Conservation (phyloP, 139 green algal genomes). For the Protoeuglena noctilucae region DNA sequence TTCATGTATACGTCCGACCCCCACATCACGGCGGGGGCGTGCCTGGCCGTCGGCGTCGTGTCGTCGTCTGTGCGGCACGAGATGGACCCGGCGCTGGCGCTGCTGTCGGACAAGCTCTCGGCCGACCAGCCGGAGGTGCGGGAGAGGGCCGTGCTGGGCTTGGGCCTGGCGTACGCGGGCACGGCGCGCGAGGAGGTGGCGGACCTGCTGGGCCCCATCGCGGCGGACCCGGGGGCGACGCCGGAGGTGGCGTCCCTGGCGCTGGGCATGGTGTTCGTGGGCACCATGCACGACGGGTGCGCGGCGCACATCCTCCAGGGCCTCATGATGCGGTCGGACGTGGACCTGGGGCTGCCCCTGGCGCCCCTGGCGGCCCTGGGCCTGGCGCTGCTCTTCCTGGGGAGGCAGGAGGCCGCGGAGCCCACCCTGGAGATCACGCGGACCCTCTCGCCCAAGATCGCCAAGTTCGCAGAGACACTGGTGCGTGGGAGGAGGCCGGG, state of each 20-base stretch:
- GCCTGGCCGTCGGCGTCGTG: slow-evolving; percentile 85
- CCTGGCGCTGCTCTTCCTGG: slow-evolving; percentile 89
- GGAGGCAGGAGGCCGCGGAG: slow-evolving; percentile 70
- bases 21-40: slow-evolving; percentile 62
- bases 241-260: slow-evolving; percentile 83
- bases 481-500: too few relatives aligned
- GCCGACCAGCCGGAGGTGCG: slow-evolving; percentile 33
- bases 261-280: slow-evolving; percentile 77
- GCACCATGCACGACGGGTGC: slow-evolving; percentile 38
- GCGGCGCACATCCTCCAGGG: slow-evolving; percentile 27
- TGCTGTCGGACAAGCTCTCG: slow-evolving; percentile 85
- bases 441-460: slow-evolving; percentile 69
- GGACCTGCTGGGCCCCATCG: slow-evolving; percentile 34
- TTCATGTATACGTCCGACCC: slow-evolving; percentile 87
- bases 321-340: slow-evolving; percentile 69
- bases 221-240: slow-evolving; percentile 9
- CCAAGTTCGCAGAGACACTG: slow-evolving; percentile 31
- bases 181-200: slow-evolving; percentile 46
- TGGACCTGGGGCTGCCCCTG: slow-evolving; percentile 55
- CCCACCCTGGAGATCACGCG: slow-evolving; percentile 79
- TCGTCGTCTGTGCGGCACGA: slow-evolving; percentile 74
- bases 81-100: slow-evolving; percentile 81
- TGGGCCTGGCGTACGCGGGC: slow-evolving; percentile 95
- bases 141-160: slow-evolving; percentile 71
- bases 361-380: slow-evolving; percentile 66